Evolutionary conservation across 352 stramenopile genomes (phyloP).

Genomic region (Aphanomyces invadans): DNA sequence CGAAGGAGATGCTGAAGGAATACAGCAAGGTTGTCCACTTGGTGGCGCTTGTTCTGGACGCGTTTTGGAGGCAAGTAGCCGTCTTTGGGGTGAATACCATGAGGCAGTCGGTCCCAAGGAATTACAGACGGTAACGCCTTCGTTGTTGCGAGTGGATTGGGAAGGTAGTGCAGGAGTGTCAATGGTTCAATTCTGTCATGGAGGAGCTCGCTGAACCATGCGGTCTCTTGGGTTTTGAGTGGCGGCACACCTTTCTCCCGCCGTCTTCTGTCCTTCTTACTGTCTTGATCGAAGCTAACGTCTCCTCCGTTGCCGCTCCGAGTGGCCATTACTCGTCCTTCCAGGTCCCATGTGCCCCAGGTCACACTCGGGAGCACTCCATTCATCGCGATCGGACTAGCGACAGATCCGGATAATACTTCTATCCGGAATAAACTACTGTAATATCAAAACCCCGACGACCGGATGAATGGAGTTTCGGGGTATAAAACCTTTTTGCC

Average conservation of each 20-base stretch:
- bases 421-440: no score
- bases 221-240: conserved; percentile 40
- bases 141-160: conserved; percentile 49
- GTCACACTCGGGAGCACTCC: conserved; percentile 54
- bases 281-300: background rate
- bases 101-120: conserved; percentile 49
- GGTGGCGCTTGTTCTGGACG: conserved; percentile 58
- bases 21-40: conserved; percentile 71
- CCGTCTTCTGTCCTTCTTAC: conserved; percentile 42
- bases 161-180: conserved; percentile 36
- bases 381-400: conserved; percentile 39
- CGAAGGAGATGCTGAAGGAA: conserved; percentile 55
- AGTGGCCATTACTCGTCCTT: conserved; percentile 1
- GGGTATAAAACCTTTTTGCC: no score
- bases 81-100: conserved; percentile 59
- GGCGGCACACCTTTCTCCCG: conserved; percentile 40
- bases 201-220: conserved; percentile 72
- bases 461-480: no score
- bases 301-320: no score
- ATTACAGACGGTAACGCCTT: conserved; percentile 30
- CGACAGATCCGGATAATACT: background rate
- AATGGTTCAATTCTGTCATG: conserved; percentile 36
- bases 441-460: no score
- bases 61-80: conserved; percentile 48
- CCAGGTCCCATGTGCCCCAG: conserved; percentile 67